Conservation (phyloP, 2,329 filamentous ascomycete genomes). For the Pleomassaria siparia region DNA sequence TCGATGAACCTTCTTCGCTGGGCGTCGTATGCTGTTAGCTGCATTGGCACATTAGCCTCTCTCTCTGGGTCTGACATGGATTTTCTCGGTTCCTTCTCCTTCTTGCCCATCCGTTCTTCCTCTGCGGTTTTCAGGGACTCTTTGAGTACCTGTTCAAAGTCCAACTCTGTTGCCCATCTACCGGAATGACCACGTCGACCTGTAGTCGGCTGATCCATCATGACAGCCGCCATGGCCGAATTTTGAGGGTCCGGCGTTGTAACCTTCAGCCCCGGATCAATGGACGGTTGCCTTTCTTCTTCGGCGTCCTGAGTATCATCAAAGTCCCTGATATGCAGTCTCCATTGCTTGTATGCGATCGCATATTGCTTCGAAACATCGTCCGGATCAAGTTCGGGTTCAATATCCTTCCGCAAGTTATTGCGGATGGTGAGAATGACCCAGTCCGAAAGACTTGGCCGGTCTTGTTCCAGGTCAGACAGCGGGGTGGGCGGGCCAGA, state of each 20-base stretch:
- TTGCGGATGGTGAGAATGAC: constrained; percentile 40
- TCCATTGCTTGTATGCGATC: constrained; percentile 45
- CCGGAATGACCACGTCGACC: constrained; percentile 35
- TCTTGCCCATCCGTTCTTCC: constrained; percentile 69
- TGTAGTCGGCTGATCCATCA: constrained; percentile 30
- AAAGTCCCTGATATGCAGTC: constrained; percentile 41
- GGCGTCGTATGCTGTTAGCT: constrained; percentile 65
- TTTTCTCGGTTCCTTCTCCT: constrained; percentile 60
- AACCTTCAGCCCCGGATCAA: constrained; percentile 37
- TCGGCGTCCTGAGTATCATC: constrained; percentile 46
- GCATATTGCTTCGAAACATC: constrained; percentile 41
- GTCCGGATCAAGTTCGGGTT: constrained; percentile 30
- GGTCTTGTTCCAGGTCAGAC: constrained; percentile 47
- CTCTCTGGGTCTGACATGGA: constrained; percentile 74
- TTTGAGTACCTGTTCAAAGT: constrained; percentile 70
- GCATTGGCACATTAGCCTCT: constrained; percentile 72
- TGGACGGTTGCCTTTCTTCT: constrained; percentile 38
- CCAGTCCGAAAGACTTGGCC: constrained; percentile 35
- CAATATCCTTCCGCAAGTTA: constrained; percentile 35
- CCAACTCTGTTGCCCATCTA: constrained; percentile 62
- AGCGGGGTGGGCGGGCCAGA: constrained; percentile 48
- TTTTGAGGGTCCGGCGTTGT: constrained; percentile 51
- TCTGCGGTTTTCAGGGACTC: constrained; percentile 69
- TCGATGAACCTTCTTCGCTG: constrained; percentile 64
- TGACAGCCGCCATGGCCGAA: constrained; percentile 27